Evolutionary conservation across 305 asterid genomes (phyloP).

Genomic region (Solanum chacoense): DNA sequence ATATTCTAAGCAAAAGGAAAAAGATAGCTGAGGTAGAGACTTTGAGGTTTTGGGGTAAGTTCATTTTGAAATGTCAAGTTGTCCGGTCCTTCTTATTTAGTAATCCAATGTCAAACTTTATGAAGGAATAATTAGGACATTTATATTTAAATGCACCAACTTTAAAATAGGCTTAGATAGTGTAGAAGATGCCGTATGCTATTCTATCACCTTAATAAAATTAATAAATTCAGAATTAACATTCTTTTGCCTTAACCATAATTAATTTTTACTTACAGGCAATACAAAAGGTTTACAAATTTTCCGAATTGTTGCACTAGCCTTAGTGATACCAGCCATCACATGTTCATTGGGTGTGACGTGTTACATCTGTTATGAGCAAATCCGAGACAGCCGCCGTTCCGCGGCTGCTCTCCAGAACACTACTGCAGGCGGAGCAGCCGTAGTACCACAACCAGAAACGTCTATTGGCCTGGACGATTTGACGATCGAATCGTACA

Average conservation of each 20-base stretch:
- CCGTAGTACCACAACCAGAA: slow-evolving; percentile 12
- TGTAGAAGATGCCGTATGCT: neutral
- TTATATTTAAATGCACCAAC: neutral
- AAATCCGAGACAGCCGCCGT: slow-evolving; percentile 5
- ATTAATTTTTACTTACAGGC: slow-evolving; percentile 17
- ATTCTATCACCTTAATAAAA: neutral
- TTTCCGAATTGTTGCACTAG: slow-evolving; percentile 35
- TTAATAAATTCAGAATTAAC: neutral
- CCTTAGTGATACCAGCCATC: slow-evolving; percentile 49
- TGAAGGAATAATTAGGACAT: neutral
- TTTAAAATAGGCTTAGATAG: neutral
- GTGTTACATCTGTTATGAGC: slow-evolving; percentile 21
- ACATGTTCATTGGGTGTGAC: slow-evolving; percentile 23
- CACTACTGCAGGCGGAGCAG: neutral
- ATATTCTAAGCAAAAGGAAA: neutral
- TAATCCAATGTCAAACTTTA: neutral
- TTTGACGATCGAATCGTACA: slow-evolving; percentile 55
- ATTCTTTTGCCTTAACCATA: neutral
- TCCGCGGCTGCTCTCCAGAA: slow-evolving; percentile 7
- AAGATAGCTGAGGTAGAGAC: neutral
- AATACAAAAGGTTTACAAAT: slow-evolving; percentile 19
- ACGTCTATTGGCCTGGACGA: slow-evolving; percentile 42
- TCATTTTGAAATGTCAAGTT: neutral
- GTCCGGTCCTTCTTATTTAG: neutral
- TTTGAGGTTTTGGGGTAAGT: neutral